Base-by-base conservation (phyloP, 306 rosid genomes). In the Pyrus communis region DNA sequence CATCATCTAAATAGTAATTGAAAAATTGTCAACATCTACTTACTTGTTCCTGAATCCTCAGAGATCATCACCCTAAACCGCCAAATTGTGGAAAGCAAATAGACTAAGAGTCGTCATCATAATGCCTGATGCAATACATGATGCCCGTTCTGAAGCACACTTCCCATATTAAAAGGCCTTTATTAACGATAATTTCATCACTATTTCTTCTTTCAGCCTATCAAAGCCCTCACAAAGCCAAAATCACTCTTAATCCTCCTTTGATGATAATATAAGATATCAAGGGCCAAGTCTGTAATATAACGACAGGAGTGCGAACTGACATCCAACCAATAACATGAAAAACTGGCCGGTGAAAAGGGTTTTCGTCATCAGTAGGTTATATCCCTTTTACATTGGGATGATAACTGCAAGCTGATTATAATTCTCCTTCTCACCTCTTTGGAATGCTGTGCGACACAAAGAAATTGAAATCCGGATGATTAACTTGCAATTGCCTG, bases 381-480 rank as follows among this genome's bases (percentile, higher is more conserved):
- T 27, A 65, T 67, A 11, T 73, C 78, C 59, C 40, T 35, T 8
- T 59, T 62, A 27, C 52, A 75, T 70, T 52, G 67, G 79, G 78
- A 66, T 33, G 43, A 55, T 40, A 69, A 45, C 82, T 65, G 69
- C 46, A 70, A 61, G 58, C 75, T 19, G 67, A 45, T 15, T 27
- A 46, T 21, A 74, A 64, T 61, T 58, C 75, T 76, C 66, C 76
- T 45, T 59, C 72, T 88, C 86, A 87, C 84, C 91, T 90, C 88
- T 80, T 51, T 65, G 74, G 73, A 68, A 86, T 69, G 81, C 66
- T 79, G 74, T 81, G 96, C 40, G 91, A 73, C 69, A 78, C 63
- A 42, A 93, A 93, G 83, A 87, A 93, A 70, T 78, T 88, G 64
- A 91, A 93, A 79, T 93, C 97, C 11, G 97, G 98, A 78, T 91